Base-by-base conservation (phyloP, 2,329 filamentous ascomycete genomes). In the Aspergillus spinulosporus region DNA sequence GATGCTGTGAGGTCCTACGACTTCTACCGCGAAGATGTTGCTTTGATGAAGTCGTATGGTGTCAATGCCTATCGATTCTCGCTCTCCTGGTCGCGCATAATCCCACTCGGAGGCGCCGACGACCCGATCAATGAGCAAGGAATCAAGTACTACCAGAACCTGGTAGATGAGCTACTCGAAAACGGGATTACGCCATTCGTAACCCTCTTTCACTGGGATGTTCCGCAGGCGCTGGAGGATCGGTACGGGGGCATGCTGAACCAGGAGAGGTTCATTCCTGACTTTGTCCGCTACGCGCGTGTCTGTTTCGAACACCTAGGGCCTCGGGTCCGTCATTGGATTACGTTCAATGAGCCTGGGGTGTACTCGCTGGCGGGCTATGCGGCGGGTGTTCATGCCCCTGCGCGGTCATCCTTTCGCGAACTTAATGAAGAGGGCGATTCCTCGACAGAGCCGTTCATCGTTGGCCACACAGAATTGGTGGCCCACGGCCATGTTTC, bases 261-360 rank as follows among this genome's bases (percentile, higher is more conserved):
- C 80, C 85, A 87, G 68, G 77, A 84, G 36, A 88, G 92, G 74
- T 92, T 91, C 72, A 84, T 86, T 1, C 80, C 85, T 59, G 90
- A 94, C 75, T 93, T 86, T 70, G 86, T 88, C 67, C 78, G 87
- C 72, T 93, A 91, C 68, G 88, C 89, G 12, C 84, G 86, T 61
- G 79, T 89, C 43, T 80, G 89, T 67, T 93, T 90, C 76, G 82
- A 87, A 73, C 82, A 84, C 2, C 80, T 92, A 56, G 82, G 82
- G 50, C 84, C 86, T 54, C 86, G 85, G 70, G 89, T 90, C 67
- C 89, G 89, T 78, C 82, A 89, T 74, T 94, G 90, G 90, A 89
- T 91, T 71, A 92, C 89, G 31, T 89, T 91, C 76, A 92, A 92
- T 71, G 89, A 93, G 77, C 90, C 90, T 2, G 92, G 87, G 80